phyloP scores from a whole-genome alignment of 2,329 filamentous ascomycete species.

The Daldinia sp. region DNA sequence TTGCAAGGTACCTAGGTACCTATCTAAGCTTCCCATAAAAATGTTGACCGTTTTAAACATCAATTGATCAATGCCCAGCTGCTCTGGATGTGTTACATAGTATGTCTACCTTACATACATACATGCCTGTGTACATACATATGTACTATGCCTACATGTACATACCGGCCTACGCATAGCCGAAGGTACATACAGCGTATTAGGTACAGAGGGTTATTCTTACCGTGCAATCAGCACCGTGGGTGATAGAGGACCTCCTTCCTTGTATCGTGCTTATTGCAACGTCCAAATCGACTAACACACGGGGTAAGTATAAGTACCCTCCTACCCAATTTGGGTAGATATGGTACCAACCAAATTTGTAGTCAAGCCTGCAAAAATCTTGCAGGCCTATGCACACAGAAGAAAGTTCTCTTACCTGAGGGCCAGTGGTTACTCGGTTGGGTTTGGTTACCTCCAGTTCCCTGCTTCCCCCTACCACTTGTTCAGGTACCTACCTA shows the following conservation, averaged over 20 bases:
- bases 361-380: not conserved
- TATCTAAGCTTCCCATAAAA: too few relatives aligned
- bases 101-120: not conserved
- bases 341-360: not conserved
- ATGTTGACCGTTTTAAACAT: constrained; percentile 4
- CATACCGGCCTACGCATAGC: not conserved
- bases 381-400: too few relatives aligned
- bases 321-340: not conserved
- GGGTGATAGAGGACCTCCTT: constrained; percentile 21
- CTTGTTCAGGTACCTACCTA: constrained; percentile 1
- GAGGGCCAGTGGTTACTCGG: not conserved
- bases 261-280: constrained; percentile 35
- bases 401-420: not conserved
- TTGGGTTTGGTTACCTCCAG: not conserved
- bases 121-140: not conserved
- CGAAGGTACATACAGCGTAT: not conserved
- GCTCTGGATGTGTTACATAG: not conserved
- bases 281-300: constrained; percentile 13
- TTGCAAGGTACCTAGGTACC: too few relatives aligned
- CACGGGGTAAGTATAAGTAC: constrained; percentile 1
- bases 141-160: not conserved
- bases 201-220: not conserved
- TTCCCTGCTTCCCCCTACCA: constrained; percentile 4
- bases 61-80: too few relatives aligned
- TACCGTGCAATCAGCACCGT: constrained; percentile 5